Percentiles rank a stretch among this genome's conserved stretches.
These are phyloP conservation scores for Colletotrichum echinochloae DNA, from an alignment of 2,329 filamentous ascomycete genomes.

Conservation along the genomic window DNA sequence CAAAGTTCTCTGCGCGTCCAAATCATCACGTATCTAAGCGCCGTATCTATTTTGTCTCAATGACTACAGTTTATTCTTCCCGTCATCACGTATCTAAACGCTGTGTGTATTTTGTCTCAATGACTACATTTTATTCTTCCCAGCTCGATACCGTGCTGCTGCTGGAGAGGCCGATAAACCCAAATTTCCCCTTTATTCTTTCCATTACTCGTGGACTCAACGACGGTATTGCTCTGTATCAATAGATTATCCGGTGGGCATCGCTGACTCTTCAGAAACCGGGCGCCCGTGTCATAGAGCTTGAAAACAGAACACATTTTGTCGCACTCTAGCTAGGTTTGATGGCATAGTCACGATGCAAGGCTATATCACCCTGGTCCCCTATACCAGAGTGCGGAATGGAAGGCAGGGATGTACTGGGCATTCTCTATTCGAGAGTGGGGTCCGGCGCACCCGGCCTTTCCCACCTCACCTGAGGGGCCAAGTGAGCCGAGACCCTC, in stretches of 20 bases:
- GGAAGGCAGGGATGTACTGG: not conserved
- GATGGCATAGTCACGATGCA: not conserved
- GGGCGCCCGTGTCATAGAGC: not conserved
- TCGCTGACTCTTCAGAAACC: not conserved
- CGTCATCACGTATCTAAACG: not conserved
- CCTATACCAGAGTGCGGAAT: not conserved
- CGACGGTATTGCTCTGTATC: not conserved
- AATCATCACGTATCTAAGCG: not conserved
- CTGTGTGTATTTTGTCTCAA: not conserved
- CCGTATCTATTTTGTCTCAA: not conserved
- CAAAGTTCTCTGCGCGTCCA: not conserved
- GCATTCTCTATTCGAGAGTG: not conserved
- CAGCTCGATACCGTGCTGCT: not conserved
- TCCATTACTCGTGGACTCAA: conserved; percentile 5
- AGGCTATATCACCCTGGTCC: not conserved
- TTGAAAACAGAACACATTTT: not conserved
- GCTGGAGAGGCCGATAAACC: not conserved
- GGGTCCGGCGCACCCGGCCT: not conserved
- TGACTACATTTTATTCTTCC: not conserved
- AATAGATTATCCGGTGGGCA: not conserved
- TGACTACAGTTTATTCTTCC: not conserved
- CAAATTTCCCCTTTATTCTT: not conserved
- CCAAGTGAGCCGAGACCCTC: conserved; percentile 17
- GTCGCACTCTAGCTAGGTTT: not conserved
- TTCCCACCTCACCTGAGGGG: not conserved